phyloP scores from a whole-genome alignment of 805 yeast genomes.

The Pichia nanzhaoensis region DNA sequence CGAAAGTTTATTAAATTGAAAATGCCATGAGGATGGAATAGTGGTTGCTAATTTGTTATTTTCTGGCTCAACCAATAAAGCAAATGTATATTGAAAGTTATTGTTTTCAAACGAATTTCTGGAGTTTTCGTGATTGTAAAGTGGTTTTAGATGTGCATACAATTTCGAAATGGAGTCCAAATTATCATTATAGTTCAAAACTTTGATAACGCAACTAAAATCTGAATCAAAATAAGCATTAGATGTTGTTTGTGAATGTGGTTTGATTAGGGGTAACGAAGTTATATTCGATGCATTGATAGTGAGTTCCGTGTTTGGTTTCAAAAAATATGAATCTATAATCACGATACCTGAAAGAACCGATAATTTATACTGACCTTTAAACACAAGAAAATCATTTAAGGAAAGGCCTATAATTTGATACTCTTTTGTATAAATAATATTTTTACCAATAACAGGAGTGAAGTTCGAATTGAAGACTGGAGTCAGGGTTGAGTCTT shows the following conservation, averaged over 20 bases:
- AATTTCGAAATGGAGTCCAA: slow-evolving; percentile 37
- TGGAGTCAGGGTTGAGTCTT: not conserved
- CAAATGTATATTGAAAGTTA: slow-evolving; percentile 33
- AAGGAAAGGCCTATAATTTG: not conserved
- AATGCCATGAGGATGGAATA: slow-evolving; percentile 25
- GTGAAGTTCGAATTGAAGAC: slow-evolving; percentile 32
- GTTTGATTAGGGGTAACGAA: slow-evolving; percentile 36
- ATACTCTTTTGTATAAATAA: slow-evolving; percentile 26
- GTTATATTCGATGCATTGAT: slow-evolving; percentile 32
- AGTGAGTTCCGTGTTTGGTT: slow-evolving; percentile 7
- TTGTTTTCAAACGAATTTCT: not conserved
- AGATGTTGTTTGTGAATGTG: slow-evolving; percentile 31
- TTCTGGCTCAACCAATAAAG: slow-evolving; percentile 22
- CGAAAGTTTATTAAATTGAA: slow-evolving; percentile 13
- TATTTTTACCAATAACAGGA: slow-evolving; percentile 32
- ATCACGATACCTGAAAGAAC: slow-evolving; percentile 42
- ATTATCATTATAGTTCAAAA: slow-evolving; percentile 36
- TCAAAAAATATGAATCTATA: slow-evolving; percentile 36
- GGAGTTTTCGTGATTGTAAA: slow-evolving; percentile 26
- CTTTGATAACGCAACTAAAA: slow-evolving; percentile 37
- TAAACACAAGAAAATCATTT: slow-evolving; percentile 32
- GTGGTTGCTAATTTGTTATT: slow-evolving; percentile 26
- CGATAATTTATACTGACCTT: slow-evolving; percentile 40
- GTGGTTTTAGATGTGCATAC: slow-evolving; percentile 39
- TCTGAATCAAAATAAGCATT: slow-evolving; percentile 26